phyloP scores from a whole-genome alignment of 306 rosid genomes.

The Trifolium repens region DNA sequence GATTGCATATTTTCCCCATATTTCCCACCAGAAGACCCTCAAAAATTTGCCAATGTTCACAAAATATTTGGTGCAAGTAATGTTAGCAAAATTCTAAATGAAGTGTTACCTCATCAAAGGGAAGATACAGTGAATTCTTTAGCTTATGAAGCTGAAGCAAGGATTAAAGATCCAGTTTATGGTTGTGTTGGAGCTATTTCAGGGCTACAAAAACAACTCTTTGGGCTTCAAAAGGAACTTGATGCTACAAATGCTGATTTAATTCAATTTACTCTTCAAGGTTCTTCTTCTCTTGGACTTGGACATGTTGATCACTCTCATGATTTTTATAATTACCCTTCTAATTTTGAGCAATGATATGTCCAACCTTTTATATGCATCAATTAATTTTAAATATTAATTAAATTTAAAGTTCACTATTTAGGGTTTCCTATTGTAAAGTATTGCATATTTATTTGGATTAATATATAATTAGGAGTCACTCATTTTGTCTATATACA shows the following conservation, averaged over 20 bases:
- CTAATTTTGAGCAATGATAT: conserved; percentile 46
- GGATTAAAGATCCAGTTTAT: not conserved
- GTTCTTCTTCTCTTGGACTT: conserved; percentile 28
- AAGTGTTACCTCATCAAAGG: not conserved
- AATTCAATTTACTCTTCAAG: conserved; percentile 51
- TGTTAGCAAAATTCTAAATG: not conserved
- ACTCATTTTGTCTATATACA: too few relatives aligned
- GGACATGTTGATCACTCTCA: conserved; percentile 33
- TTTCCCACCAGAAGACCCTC: conserved; percentile 88
- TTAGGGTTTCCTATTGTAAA: conserved; percentile 42
- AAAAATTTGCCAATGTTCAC: conserved; percentile 85
- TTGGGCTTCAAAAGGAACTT: conserved; percentile 83
- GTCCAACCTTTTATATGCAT: conserved; percentile 18
- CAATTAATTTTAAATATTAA: not conserved
- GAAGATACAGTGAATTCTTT: not conserved
- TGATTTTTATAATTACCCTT: conserved; percentile 43
- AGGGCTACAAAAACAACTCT: conserved; percentile 76
- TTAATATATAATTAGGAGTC: not conserved
- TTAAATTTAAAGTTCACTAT: not conserved
- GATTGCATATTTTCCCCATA: conserved; percentile 82
- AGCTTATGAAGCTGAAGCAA: not conserved
- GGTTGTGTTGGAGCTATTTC: conserved; percentile 68
- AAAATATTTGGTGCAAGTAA: conserved; percentile 72
- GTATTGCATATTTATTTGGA: not conserved
- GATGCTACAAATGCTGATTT: conserved; percentile 82